These are phyloP conservation scores for Syncephalastrum monosporum DNA, from an alignment of 371 early-diverging fungal genomes.

Conservation along the genomic window DNA sequence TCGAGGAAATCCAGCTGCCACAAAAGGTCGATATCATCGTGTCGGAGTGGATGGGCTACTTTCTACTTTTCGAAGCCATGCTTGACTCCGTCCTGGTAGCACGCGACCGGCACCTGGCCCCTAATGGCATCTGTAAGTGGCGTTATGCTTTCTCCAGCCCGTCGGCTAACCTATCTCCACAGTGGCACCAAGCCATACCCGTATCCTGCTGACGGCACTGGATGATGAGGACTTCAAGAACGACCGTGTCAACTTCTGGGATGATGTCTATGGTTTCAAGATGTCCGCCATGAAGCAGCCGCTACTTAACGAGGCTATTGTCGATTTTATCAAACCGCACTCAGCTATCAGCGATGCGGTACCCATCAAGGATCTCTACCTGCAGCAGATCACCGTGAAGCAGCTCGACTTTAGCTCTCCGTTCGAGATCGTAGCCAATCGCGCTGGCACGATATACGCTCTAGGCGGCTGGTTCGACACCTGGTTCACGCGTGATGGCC, in stretches of 20 bases:
- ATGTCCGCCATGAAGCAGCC: conserved; percentile 80
- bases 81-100: conserved; percentile 86
- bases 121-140: conserved; percentile 59
- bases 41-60: conserved; percentile 95
- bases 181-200: conserved; percentile 79
- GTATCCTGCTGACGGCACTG: conserved; percentile 72
- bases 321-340: conserved; percentile 69
- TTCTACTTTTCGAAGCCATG: conserved; percentile 88
- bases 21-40: conserved; percentile 85
- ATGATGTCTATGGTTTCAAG: conserved; percentile 86
- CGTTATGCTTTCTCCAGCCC: neutral
- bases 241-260: conserved; percentile 81
- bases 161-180: conserved; percentile 8
- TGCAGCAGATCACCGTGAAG: conserved; percentile 53
- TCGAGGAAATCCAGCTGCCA: conserved; percentile 83
- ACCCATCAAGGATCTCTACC: conserved; percentile 69
- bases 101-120: conserved; percentile 75
- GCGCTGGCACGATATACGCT: conserved; percentile 70
- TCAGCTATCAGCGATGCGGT: conserved; percentile 68
- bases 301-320: conserved; percentile 53
- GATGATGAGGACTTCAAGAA: conserved; percentile 81
- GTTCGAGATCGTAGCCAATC: conserved; percentile 57
- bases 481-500: conserved; percentile 72
- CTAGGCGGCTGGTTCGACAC: conserved; percentile 88
- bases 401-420: conserved; percentile 55